Percentiles rank a stretch among this genome's conserved stretches.
Evolutionary conservation across 805 yeast genomes (phyloP).

Genomic region (Komagataella pseudopastoris): DNA sequence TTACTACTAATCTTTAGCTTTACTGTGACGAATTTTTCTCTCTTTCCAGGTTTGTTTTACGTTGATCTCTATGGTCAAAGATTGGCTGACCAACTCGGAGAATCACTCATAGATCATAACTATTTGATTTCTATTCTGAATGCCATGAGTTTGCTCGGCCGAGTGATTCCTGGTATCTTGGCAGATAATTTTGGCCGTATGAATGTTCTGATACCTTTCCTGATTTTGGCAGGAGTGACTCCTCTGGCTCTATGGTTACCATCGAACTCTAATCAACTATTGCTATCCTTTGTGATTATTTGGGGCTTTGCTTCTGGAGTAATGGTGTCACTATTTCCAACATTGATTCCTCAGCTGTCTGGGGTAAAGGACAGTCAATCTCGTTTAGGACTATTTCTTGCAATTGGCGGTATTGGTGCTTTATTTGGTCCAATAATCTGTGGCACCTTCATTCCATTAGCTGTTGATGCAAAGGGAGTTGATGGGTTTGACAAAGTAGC

Average conservation of each 20-base stretch:
- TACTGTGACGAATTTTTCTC: constrained; percentile 11
- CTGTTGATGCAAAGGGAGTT: constrained; percentile 3
- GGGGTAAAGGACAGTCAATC: constrained; percentile 17
- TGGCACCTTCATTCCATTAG: constrained; percentile 19
- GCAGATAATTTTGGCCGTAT: constrained; percentile 35
- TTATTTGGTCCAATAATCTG: constrained; percentile 21
- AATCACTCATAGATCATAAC: not conserved
- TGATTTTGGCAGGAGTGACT: constrained; percentile 14
- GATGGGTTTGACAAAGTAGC: constrained; percentile 16
- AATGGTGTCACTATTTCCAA: constrained; percentile 19
- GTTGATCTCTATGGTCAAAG: constrained; percentile 6
- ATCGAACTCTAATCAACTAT: constrained; percentile 8
- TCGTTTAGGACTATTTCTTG: constrained; percentile 15
- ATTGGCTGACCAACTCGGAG: constrained; percentile 1
- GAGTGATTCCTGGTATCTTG: constrained; percentile 31
- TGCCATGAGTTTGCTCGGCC: constrained; percentile 32
- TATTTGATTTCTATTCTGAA: constrained; percentile 14
- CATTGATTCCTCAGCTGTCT: constrained; percentile 20
- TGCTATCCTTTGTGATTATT: constrained; percentile 14
- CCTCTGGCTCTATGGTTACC: constrained; percentile 20
- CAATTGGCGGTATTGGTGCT: constrained; percentile 15
- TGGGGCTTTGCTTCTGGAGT: constrained; percentile 23
- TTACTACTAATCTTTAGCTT: constrained; percentile 1
- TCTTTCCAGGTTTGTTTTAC: constrained; percentile 20
- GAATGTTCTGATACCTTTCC: constrained; percentile 21